Evolutionary conservation across 2,329 filamentous ascomycete species (phyloP).

Genomic region (Xylaria sp.): DNA sequence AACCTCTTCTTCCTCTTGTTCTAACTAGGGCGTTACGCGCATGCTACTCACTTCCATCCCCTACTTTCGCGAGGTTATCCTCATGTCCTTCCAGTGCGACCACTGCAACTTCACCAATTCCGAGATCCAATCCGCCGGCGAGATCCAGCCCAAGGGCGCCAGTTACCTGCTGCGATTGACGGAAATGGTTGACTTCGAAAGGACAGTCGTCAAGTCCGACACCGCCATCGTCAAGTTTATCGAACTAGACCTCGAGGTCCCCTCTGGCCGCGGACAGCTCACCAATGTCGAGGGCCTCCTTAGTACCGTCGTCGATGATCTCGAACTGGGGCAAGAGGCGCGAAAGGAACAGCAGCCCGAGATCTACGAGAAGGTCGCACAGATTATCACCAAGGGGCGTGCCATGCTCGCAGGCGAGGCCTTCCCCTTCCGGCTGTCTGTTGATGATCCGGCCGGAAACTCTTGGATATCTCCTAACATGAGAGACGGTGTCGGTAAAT

Average conservation of each 20-base stretch:
- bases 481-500: constrained; percentile 84
- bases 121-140: constrained; percentile 91
- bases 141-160: constrained; percentile 88
- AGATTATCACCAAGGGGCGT: constrained; percentile 77
- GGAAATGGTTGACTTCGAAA: constrained; percentile 76
- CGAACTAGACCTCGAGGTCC: constrained; percentile 93
- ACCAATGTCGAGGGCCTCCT: constrained; percentile 94
- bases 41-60: constrained; percentile 92
- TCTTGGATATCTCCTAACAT: constrained; percentile 94
- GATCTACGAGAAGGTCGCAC: constrained; percentile 79
- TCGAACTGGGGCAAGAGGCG: constrained; percentile 83
- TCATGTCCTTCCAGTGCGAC: constrained; percentile 96
- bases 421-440: constrained; percentile 87
- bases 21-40: constrained; percentile 77
- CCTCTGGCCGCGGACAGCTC: constrained; percentile 87
- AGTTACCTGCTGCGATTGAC: constrained; percentile 87
- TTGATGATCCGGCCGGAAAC: constrained; percentile 95
- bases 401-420: constrained; percentile 81
- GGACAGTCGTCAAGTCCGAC: constrained; percentile 94
- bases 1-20: constrained; percentile 23
- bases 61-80: constrained; percentile 96
- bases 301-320: constrained; percentile 79
- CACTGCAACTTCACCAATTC: constrained; percentile 92
- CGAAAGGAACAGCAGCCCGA: constrained; percentile 83
- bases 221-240: constrained; percentile 86